A percentile compares a stretch with the other conserved stretches of the same genome.
These are phyloP conservation scores for Calcarisporium arbuscula DNA, from an alignment of 2,329 filamentous ascomycete genomes.

Conservation along the genomic window DNA sequence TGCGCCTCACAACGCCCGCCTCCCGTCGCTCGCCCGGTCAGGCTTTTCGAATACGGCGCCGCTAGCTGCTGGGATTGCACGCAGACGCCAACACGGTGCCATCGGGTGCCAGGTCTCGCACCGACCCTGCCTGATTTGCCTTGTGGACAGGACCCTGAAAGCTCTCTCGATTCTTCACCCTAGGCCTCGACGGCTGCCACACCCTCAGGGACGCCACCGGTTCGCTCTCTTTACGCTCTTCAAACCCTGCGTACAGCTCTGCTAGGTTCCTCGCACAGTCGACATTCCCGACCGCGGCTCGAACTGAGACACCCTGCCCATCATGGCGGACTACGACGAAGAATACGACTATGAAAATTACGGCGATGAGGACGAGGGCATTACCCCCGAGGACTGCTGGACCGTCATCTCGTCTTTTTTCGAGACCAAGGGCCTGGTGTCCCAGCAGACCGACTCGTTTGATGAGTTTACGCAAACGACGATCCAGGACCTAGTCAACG, in stretches of 20 bases:
- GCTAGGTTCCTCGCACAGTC: not conserved
- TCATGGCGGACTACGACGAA: slow-evolving; percentile 52
- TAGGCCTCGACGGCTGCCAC: not conserved
- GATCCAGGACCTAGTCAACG: slow-evolving; percentile 89
- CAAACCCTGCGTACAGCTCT: not conserved
- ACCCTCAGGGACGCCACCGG: no score
- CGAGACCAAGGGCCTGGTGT: slow-evolving; percentile 89
- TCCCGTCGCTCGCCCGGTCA: slow-evolving; percentile 8
- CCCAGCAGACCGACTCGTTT: slow-evolving; percentile 96
- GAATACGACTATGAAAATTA: slow-evolving; percentile 63
- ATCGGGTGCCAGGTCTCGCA: slow-evolving; percentile 24
- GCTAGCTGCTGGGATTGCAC: slow-evolving; percentile 16
- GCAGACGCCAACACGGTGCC: slow-evolving; percentile 27
- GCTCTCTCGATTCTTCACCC: no score
- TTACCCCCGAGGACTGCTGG: slow-evolving; percentile 98
- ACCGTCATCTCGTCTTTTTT: slow-evolving; percentile 96
- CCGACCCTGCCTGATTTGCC: slow-evolving; percentile 23
- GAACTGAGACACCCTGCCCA: slow-evolving; percentile 10
- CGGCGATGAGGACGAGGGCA: slow-evolving; percentile 60
- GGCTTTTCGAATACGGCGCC: slow-evolving; percentile 12
- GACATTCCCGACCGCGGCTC: not conserved
- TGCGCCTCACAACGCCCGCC: slow-evolving; percentile 15
- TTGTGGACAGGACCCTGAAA: no score
- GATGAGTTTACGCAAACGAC: slow-evolving; percentile 94
- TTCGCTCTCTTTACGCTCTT: no score